Evolutionary conservation across 2,329 filamentous ascomycete genomes (phyloP), one percentile per base, ranked within the genome.

Genomic region (Apiospora rasikravindrae): DNA sequence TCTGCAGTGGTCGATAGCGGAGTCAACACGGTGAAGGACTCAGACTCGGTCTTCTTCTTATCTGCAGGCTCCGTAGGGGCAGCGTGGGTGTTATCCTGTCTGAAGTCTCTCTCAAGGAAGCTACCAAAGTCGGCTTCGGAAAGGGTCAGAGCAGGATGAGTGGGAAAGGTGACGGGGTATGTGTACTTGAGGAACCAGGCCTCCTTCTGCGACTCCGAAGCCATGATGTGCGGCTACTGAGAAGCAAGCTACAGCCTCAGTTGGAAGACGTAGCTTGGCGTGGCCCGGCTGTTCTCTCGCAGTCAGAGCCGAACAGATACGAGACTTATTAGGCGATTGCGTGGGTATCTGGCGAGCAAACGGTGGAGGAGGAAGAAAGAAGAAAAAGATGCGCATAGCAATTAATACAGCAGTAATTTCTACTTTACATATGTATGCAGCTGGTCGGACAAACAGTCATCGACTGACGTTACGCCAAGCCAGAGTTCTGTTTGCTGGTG

Each of bases 101-200:
- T n/a, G 37, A 68, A 13, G 26, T 26, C 13, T n/a, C 11, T 26
- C 45, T 45, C 22, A 14, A 68, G 66, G 45, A 68, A 68, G 14
- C 16, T 22, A 45, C 8, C n/a, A 22, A 68, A 68, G 8, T 68
- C 40, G 6, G 67, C 2, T 1, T 29, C 45, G 1, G 67, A 45
- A 16, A 69, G 67, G 16, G 24, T 45, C 24, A 69, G 19, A 49
- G 67, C 40, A 69, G 42, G 14, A 10, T 69, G 67, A 19, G 24
- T 22, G 67, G 42, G 42, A 16, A 69, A 69, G 6, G 19, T 45
- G 45, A 69, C 40, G 24, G 67, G 67, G 22, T 29, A 69, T 22
- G 42, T 47, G 42, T 45, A 69, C 24, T 47, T 47, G 67, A 69
- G 67, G 29, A 45, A 69, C 67, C 67, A 69, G 37, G 67, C 40